These are phyloP conservation scores for Gossypium stocksii DNA, from an alignment of 345 rosid genomes.

Conservation along the genomic window DNA sequence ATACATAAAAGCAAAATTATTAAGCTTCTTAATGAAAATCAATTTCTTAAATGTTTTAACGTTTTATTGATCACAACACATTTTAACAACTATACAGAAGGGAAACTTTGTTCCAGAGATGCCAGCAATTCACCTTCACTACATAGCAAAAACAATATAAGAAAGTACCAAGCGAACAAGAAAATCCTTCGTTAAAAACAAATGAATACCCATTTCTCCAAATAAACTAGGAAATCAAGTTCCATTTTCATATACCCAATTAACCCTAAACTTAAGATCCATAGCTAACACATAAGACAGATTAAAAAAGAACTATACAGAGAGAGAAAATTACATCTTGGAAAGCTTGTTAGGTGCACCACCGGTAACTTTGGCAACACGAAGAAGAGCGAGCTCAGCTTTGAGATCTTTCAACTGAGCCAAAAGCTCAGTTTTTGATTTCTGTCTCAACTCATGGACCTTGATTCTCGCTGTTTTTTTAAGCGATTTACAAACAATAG, in stretches of 20 bases:
- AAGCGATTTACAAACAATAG: not conserved
- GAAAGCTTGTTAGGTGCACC: conserved; percentile 74
- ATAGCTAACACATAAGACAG: not conserved
- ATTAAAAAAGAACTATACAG: not conserved
- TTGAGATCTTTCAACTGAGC: conserved; percentile 62
- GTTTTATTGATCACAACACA: not conserved
- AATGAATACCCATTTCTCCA: not conserved
- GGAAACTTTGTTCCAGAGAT: not conserved
- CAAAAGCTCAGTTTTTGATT: conserved; percentile 46
- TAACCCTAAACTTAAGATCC: not conserved
- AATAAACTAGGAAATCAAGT: not conserved
- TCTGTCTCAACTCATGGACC: conserved; percentile 64
- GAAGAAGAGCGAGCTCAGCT: conserved; percentile 61
- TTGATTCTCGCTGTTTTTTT: conserved; percentile 49
- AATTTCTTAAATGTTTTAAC: not conserved
- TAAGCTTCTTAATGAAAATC: not conserved
- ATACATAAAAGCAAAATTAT: not conserved
- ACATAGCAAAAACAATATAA: not conserved
- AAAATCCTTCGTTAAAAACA: not conserved
- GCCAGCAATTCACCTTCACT: not conserved
- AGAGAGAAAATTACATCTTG: conserved; percentile 38
- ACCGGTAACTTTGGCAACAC: conserved; percentile 70
- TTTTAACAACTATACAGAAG: not conserved
- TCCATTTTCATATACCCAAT: not conserved
- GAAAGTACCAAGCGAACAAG: not conserved